Percentiles rank a stretch among this genome's conserved stretches.
These are phyloP conservation scores for Populus hybrid DNA, from an alignment of 441 rosid genomes.

Conservation along the genomic window DNA sequence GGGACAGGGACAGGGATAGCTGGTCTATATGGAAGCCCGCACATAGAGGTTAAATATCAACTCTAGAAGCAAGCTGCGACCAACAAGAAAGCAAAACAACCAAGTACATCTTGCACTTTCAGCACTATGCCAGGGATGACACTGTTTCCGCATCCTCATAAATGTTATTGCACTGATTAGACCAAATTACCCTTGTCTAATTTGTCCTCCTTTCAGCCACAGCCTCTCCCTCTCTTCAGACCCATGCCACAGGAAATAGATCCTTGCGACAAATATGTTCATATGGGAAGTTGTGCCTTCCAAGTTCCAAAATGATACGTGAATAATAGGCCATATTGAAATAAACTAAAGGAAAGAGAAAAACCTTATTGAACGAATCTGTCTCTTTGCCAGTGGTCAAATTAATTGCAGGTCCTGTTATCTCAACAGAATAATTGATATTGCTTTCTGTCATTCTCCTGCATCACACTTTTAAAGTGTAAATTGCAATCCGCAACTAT, in stretches of 20 bases:
- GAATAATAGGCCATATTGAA: not conserved
- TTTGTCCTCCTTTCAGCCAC: not conserved
- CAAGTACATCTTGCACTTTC: not conserved
- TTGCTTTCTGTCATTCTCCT: constrained; percentile 50
- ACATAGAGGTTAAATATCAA: not conserved
- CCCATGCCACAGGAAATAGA: not conserved
- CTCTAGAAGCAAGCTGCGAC: not conserved
- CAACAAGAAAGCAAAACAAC: constrained; percentile 1
- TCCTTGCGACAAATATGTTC: not conserved
- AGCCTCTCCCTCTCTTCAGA: not conserved
- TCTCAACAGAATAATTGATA: constrained; percentile 23
- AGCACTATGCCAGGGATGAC: not conserved
- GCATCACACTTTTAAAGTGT: constrained; percentile 29
- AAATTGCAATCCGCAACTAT: constrained; percentile 15
- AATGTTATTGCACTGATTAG: not conserved
- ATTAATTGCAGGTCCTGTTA: constrained; percentile 29
- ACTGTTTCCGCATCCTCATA: not conserved
- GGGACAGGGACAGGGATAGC: constrained; percentile 8
- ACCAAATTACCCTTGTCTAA: constrained; percentile 1
- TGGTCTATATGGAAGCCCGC: not conserved
- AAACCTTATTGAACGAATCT: constrained; percentile 85
- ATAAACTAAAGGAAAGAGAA: constrained; percentile 16
- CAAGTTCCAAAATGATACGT: not conserved
- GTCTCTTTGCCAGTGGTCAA: constrained; percentile 39
- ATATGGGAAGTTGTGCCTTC: not conserved